phyloP scores from a whole-genome alignment of 2,329 filamentous ascomycete genomes.

The Coniella lustricola region DNA sequence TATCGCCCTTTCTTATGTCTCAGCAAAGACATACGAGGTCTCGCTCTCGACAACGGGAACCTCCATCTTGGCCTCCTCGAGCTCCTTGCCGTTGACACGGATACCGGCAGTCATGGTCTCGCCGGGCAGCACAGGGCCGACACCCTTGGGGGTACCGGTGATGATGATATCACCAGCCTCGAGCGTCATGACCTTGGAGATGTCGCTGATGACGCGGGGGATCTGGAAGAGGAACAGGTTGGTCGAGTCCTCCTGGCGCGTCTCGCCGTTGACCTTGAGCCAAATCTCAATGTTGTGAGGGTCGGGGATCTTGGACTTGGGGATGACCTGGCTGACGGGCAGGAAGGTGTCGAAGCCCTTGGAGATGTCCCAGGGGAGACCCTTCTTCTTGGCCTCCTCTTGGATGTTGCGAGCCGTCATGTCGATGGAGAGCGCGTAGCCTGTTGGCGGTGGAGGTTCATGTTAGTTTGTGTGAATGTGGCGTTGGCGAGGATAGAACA shows the following conservation, averaged over 20 bases:
- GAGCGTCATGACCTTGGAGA: slow-evolving; percentile 90
- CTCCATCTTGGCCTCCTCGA: slow-evolving; percentile 79
- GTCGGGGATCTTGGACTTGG: slow-evolving; percentile 72
- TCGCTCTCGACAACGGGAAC: slow-evolving; percentile 75
- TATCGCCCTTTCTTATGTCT: slow-evolving; percentile 47
- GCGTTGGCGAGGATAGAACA: background rate
- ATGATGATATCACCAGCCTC: slow-evolving; percentile 87
- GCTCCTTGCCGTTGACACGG: slow-evolving; percentile 69
- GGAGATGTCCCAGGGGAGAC: slow-evolving; percentile 89
- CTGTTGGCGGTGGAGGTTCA: slow-evolving; percentile 31
- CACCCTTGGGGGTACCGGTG: slow-evolving; percentile 96
- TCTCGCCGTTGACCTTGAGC: slow-evolving; percentile 72
- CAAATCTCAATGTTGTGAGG: slow-evolving; percentile 85
- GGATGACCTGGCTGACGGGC: slow-evolving; percentile 74
- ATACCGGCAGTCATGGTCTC: slow-evolving; percentile 84
- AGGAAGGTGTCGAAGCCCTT: slow-evolving; percentile 99
- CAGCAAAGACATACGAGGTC: slow-evolving; percentile 67
- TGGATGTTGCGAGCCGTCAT: slow-evolving; percentile 96
- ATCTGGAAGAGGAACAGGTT: slow-evolving; percentile 90
- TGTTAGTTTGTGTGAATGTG: background rate
- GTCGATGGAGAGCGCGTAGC: slow-evolving; percentile 87
- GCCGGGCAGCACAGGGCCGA: slow-evolving; percentile 76
- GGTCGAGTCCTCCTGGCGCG: slow-evolving; percentile 81
- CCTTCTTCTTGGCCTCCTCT: slow-evolving; percentile 94
- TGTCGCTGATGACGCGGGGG: slow-evolving; percentile 79